Percentiles rank a stretch among this genome's conserved stretches.
Evolutionary conservation across 2,329 filamentous ascomycete species (phyloP).

Genomic region (Colletotrichum lentis): DNA sequence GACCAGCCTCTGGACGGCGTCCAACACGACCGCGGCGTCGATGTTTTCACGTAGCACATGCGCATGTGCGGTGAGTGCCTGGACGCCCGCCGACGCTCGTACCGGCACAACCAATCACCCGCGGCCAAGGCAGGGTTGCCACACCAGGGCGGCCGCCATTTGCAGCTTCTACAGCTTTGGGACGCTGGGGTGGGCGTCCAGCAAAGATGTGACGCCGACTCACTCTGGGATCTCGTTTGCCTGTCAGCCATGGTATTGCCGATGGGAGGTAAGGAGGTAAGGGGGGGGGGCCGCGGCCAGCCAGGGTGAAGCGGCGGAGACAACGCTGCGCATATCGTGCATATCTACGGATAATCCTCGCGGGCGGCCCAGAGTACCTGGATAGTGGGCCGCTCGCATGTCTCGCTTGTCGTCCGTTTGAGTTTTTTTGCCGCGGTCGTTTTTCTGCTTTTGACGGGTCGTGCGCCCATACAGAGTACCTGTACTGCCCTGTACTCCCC

Average conservation of each 20-base stretch:
- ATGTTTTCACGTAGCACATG: neutral
- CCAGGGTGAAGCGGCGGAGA: neutral
- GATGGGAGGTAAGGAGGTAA: neutral
- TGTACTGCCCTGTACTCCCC: too few relatives aligned
- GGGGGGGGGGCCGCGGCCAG: neutral
- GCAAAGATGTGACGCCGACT: slow-evolving; percentile 1
- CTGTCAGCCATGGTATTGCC: slow-evolving; percentile 5
- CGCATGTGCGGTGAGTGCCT: neutral
- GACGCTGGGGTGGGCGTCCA: neutral
- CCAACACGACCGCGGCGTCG: neutral
- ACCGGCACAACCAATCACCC: neutral
- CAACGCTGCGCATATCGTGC: slow-evolving; percentile 14
- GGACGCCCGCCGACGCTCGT: neutral
- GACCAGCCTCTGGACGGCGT: neutral
- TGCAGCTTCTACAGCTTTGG: slow-evolving; percentile 27
- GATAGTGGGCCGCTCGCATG: neutral
- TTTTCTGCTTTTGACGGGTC: neutral
- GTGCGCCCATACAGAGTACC: too few relatives aligned
- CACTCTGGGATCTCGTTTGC: slow-evolving; percentile 14
- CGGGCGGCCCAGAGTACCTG: neutral
- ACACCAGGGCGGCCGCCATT: neutral
- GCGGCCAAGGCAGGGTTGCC: neutral
- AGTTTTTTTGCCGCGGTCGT: too few relatives aligned
- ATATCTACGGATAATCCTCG: slow-evolving; percentile 4
- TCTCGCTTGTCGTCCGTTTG: neutral